Percentiles rank a stretch among this genome's conserved stretches.
These are phyloP conservation scores for Kandelia obovata DNA, from an alignment of 345 rosid genomes.

Conservation along the genomic window DNA sequence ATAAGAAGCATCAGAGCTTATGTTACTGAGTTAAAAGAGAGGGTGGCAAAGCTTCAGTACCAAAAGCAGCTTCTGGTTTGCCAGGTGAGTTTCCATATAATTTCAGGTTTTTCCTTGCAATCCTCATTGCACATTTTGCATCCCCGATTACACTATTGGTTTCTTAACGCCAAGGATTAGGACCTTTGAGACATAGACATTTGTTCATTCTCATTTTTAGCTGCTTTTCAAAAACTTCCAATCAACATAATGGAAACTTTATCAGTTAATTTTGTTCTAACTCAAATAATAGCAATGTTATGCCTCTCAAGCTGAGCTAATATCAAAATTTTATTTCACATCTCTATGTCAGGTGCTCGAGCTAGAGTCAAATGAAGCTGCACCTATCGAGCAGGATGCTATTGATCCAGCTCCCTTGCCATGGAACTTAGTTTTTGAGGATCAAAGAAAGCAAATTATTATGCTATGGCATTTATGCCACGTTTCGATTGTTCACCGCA, in stretches of 20 bases:
- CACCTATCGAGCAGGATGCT: constrained; percentile 36
- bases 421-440: constrained; percentile 70
- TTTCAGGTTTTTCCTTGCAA: neutral
- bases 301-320: neutral
- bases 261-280: too few species aligned
- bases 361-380: constrained; percentile 61
- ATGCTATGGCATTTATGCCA: constrained; percentile 99
- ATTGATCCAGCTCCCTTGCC: constrained; percentile 54
- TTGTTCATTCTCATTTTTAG: too few species aligned
- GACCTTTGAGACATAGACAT: too few species aligned
- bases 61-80: constrained; percentile 98
- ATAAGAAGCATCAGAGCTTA: constrained; percentile 75
- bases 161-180: too few species aligned
- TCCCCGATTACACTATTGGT: neutral
- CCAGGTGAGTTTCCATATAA: constrained; percentile 49
- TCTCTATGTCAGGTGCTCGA: constrained; percentile 58
- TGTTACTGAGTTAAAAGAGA: constrained; percentile 83
- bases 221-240: too few species aligned
- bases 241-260: too few species aligned
- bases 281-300: neutral
- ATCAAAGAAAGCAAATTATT: constrained; percentile 77
- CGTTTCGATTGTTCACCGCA: constrained; percentile 81
- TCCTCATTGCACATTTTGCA: neutral
- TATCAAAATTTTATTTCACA: neutral
- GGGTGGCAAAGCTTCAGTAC: constrained; percentile 94